A percentile compares a stretch with the other conserved stretches of the same genome.
These are phyloP conservation scores for Yarrowia phangngaensis DNA, from an alignment of 805 yeast species.

Conservation along the genomic window DNA sequence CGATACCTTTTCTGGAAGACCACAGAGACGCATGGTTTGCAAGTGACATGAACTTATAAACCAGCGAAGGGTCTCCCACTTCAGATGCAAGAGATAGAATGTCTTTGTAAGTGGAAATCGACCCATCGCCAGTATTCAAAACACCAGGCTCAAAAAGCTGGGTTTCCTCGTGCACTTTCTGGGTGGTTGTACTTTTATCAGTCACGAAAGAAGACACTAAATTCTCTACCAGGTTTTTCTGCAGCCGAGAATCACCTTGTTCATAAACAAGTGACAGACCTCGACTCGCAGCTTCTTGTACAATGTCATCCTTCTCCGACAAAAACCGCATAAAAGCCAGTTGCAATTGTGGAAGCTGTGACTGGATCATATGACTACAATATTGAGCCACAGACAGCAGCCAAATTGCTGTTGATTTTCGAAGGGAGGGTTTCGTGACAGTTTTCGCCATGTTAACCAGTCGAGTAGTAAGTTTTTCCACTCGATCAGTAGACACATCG, in stretches of 20 bases:
- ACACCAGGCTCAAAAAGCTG: slow-evolving; percentile 80
- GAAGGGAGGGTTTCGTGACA: slow-evolving; percentile 62
- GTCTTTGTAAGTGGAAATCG: slow-evolving; percentile 88
- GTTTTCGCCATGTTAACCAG: slow-evolving; percentile 53
- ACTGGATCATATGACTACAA: slow-evolving; percentile 48
- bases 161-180: slow-evolving; percentile 67
- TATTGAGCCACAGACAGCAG: slow-evolving; percentile 73
- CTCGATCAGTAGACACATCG: slow-evolving; percentile 4
- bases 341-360: slow-evolving; percentile 62
- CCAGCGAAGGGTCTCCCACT: slow-evolving; percentile 91
- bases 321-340: slow-evolving; percentile 70
- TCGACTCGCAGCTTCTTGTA: slow-evolving; percentile 90
- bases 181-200: slow-evolving; percentile 45
- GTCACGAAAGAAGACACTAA: slow-evolving; percentile 76
- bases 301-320: slow-evolving; percentile 74
- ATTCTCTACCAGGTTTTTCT: slow-evolving; percentile 68
- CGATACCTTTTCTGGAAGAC: slow-evolving; percentile 91
- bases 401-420: slow-evolving; percentile 83
- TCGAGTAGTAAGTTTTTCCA: slow-evolving; percentile 43
- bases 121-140: slow-evolving; percentile 74
- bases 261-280: slow-evolving; percentile 83
- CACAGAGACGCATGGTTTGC: slow-evolving; percentile 84
- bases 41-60: slow-evolving; percentile 88
- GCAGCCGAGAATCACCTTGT: slow-evolving; percentile 60
- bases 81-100: slow-evolving; percentile 84